phyloP scores from a whole-genome alignment of 495 filamentous ascomycete genomes.

The Podospora comata region DNA sequence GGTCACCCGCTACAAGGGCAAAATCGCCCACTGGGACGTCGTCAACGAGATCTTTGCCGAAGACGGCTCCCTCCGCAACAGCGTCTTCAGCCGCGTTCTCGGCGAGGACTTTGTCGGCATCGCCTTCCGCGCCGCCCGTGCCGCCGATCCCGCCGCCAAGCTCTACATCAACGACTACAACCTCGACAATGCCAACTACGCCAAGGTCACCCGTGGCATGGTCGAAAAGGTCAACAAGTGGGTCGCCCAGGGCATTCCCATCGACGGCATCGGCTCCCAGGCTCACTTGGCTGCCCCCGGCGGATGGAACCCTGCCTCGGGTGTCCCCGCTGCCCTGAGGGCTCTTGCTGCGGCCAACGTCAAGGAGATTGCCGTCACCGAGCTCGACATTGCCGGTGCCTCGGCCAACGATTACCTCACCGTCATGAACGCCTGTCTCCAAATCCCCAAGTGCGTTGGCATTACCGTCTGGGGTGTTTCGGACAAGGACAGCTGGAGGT shows the following conservation, averaged over 20 bases:
- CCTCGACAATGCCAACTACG: slow-evolving; percentile 44
- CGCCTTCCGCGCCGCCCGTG: slow-evolving; percentile 59
- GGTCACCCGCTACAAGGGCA: slow-evolving; percentile 58
- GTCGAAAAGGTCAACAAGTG: slow-evolving; percentile 63
- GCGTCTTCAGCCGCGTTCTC: slow-evolving; percentile 58
- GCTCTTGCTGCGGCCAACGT: slow-evolving; percentile 53
- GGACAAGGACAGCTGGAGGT: slow-evolving; percentile 67
- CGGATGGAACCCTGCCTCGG: slow-evolving; percentile 42
- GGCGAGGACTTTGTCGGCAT: slow-evolving; percentile 57
- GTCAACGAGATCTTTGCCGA: slow-evolving; percentile 68
- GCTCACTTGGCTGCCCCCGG: slow-evolving; percentile 45
- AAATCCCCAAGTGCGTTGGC: slow-evolving; percentile 63
- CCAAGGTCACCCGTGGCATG: slow-evolving; percentile 60
- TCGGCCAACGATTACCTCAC: slow-evolving; percentile 58
- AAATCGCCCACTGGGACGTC: slow-evolving; percentile 62
- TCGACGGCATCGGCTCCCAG: slow-evolving; percentile 71
- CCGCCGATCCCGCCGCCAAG: slow-evolving; percentile 56
- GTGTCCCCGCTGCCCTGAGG: slow-evolving; percentile 52
- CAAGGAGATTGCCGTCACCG: slow-evolving; percentile 59
- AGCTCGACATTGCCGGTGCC: slow-evolving; percentile 62
- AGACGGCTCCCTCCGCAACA: slow-evolving; percentile 52
- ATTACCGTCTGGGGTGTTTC: slow-evolving; percentile 78
- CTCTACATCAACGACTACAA: slow-evolving; percentile 73
- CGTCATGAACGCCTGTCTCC: slow-evolving; percentile 61
- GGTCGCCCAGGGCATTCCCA: slow-evolving; percentile 61